phyloP scores from a whole-genome alignment of 2,329 filamentous ascomycete genomes.

The Cercospora sp. region DNA sequence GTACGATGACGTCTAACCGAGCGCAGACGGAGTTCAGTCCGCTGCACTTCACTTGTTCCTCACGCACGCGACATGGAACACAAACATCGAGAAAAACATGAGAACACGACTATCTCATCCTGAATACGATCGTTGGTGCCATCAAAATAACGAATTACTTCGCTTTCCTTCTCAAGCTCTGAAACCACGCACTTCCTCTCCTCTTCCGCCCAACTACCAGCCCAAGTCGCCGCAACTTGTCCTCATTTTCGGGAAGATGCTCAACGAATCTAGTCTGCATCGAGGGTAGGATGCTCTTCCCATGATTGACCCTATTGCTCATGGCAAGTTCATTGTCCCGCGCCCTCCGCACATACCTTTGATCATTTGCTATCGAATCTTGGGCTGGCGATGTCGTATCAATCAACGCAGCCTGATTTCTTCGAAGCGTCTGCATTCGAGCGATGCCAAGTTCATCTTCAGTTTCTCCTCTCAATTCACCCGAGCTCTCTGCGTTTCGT shows the following conservation, averaged over 20 bases:
- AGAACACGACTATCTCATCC: background rate
- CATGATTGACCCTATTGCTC: background rate
- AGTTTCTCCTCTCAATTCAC: too few species aligned
- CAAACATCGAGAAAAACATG: background rate
- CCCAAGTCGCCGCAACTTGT: slow-evolving; percentile 9
- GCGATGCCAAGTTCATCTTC: background rate
- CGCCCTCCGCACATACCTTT: background rate
- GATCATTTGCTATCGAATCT: background rate
- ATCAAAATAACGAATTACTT: background rate
- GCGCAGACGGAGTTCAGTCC: slow-evolving; percentile 7
- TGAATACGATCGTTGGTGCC: background rate
- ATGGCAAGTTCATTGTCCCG: background rate
- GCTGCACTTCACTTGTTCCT: slow-evolving; percentile 6
- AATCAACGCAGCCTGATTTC: background rate
- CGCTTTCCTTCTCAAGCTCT: slow-evolving; percentile 2
- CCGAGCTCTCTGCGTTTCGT: background rate
- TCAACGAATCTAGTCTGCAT: slow-evolving; percentile 13
- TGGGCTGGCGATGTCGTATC: background rate
- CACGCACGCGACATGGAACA: background rate
- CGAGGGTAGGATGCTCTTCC: background rate
- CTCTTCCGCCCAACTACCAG: background rate
- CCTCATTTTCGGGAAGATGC: slow-evolving; percentile 17
- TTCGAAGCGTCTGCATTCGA: background rate
- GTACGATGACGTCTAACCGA: slow-evolving; percentile 9
- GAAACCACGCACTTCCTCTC: slow-evolving; percentile 4